phyloP scores from a whole-genome alignment of 1,139 yeast genomes.

The Sugiyamaella xylanicola region DNA sequence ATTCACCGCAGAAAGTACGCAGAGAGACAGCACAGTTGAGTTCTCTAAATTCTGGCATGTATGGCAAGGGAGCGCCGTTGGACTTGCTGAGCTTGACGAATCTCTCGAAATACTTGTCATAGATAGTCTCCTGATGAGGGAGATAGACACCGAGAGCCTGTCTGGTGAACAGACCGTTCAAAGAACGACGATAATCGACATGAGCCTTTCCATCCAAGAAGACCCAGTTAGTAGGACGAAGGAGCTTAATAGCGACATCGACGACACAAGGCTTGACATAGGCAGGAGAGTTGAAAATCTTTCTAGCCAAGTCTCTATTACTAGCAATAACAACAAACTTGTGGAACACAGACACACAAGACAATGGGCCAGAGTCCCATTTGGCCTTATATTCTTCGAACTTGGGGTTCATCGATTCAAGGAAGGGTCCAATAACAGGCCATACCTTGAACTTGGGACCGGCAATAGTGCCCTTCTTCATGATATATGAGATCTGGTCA shows the following conservation, averaged over 20 bases:
- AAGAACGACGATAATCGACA: conserved; percentile 84
- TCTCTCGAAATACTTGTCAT: conserved; percentile 74
- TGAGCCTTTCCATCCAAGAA: conserved; percentile 95
- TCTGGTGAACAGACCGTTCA: conserved; percentile 85
- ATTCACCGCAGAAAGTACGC: conserved; percentile 93
- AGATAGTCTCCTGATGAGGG: conserved; percentile 79
- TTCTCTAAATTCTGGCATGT: conserved; percentile 93
- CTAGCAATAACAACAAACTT: conserved; percentile 96
- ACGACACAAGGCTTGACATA: conserved; percentile 97
- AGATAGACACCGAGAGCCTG: conserved; percentile 80
- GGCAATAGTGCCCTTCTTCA: conserved; percentile 81
- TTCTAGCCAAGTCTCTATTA: conserved; percentile 85
- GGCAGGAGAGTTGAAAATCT: conserved; percentile 79
- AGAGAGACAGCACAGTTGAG: conserved; percentile 91
- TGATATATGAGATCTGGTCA: conserved; percentile 79
- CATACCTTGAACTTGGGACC: conserved; percentile 86
- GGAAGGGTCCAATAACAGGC: conserved; percentile 95
- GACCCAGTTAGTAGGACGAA: conserved; percentile 97
- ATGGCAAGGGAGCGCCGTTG: conserved; percentile 63
- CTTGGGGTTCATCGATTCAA: conserved; percentile 94
- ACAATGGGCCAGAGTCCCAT: conserved; percentile 92
- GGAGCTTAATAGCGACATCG: conserved; percentile 89
- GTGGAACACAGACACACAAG: conserved; percentile 97
- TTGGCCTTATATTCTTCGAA: conserved; percentile 90
- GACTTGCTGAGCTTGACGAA: conserved; percentile 57